Base-by-base conservation (phyloP, 2,329 filamentous ascomycete species). In the Cladophialophora yegresii region DNA sequence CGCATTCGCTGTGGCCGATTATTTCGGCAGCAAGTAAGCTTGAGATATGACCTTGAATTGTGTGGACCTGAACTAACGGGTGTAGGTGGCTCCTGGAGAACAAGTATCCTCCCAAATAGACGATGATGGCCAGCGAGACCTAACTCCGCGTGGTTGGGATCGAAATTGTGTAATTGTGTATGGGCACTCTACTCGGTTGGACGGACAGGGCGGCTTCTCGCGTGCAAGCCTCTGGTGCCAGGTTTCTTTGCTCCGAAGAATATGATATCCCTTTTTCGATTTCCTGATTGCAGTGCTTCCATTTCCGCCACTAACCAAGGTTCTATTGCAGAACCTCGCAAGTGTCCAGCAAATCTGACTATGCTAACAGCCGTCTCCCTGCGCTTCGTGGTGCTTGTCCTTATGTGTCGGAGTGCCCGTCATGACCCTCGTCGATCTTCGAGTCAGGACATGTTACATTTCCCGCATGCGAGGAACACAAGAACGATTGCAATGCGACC, bases 41-140 rank as follows among this genome's bases (percentile, higher is more conserved):
- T 43, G 36, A n/a, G n/a, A 8, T 43, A 2, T 6, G 36, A n/a
- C 36, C 16, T n/a, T n/a, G 36, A 43, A 8, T 43, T n/a, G n/a
- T n/a, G 36, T 8, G 36, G n/a, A 43, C 13, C 36, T n/a, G 13
- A n/a, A 43, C 36, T 43, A 43, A 43, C 16, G 16, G 16, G 16
- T 16, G 16, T 66, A 82, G 80, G 70, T 82, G 80, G 77, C 76
- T 82, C 61, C 73, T 82, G 67, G 77, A 81, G 71, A 82, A 82
- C 75, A 82, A 81, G 71, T 82, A 78, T 69, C 80, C 80, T 56
- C 76, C 76, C 61, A 80, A 81, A 74, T 80, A 78, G 71, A 68
- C n/a, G 43, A 57, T 26, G 16, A 20, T 26, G 20, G 23, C 58
- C 33, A 33, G 54, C 40, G 30, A 57, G 49, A 45, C 45, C 30